These are phyloP conservation scores for Sporothrix protearum DNA, from an alignment of 2,329 filamentous ascomycete species.

Conservation along the genomic window DNA sequence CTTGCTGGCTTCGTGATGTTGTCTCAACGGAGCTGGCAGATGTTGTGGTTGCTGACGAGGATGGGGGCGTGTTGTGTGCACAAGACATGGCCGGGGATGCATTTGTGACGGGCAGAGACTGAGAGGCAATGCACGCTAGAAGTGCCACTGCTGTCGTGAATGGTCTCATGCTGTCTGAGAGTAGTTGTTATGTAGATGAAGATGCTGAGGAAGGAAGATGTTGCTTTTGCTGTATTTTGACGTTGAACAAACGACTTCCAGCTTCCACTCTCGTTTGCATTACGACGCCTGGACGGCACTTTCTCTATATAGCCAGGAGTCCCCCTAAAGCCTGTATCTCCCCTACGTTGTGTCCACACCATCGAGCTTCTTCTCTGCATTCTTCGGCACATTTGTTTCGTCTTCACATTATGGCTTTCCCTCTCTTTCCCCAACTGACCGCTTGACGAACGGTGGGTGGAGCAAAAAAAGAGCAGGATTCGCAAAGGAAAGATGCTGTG, in stretches of 20 bases:
- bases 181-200: not conserved
- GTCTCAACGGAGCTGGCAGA: constrained; percentile 21
- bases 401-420: not conserved
- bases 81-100: constrained; percentile 17
- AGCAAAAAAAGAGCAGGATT: not conserved
- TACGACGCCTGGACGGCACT: not conserved
- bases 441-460: not conserved
- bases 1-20: not conserved
- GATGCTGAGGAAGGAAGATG: not conserved
- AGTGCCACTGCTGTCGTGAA: not conserved
- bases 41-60: constrained; percentile 15
- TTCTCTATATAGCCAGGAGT: not conserved
- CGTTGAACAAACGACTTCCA: not conserved
- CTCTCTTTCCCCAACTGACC: constrained; percentile 1
- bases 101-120: not conserved
- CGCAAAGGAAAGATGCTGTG: not conserved
- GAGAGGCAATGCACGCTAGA: not conserved
- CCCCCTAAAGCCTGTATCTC: not conserved
- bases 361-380: not conserved
- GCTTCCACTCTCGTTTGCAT: not conserved
- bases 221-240: not conserved
- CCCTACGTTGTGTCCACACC: not conserved
- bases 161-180: not conserved
- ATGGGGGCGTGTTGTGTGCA: not conserved
- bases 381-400: not conserved